phyloP scores from a whole-genome alignment of 2,329 filamentous ascomycete species.

The Cladosporium sp. region DNA sequence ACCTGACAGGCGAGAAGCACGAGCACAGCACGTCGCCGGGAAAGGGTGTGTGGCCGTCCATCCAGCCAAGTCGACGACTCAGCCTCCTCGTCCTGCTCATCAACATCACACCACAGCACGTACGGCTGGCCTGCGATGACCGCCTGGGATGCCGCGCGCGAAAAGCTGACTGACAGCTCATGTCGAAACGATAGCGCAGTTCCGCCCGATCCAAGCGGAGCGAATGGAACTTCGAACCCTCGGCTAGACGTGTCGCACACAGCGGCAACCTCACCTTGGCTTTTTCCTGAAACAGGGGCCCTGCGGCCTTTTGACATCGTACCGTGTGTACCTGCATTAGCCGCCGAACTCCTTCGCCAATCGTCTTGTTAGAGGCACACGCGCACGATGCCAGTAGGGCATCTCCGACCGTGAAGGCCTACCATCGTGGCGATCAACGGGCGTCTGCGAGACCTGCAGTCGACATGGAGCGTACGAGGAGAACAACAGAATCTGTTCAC shows the following conservation, averaged over 20 bases:
- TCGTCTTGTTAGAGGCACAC: not conserved
- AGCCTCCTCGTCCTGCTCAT: not conserved
- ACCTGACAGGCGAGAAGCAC: not conserved
- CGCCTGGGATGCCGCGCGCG: conserved; percentile 6
- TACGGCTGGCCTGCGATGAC: not conserved
- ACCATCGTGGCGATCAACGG: not conserved
- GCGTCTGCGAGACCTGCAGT: not conserved
- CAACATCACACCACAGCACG: not conserved
- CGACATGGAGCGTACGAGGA: not conserved
- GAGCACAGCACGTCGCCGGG: not conserved
- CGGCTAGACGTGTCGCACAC: not conserved
- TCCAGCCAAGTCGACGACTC: not conserved
- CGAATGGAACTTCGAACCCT: conserved; percentile 3
- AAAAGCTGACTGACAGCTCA: not conserved
- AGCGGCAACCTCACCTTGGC: not conserved
- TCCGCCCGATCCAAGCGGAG: not conserved
- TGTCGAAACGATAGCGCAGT: conserved; percentile 6
- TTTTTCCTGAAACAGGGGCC: conserved; percentile 7
- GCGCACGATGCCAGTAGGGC: not conserved
- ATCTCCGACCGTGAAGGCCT: not conserved
- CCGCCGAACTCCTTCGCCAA: not conserved
- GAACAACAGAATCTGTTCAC: no score
- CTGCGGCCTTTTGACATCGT: not conserved
- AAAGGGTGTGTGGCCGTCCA: not conserved
- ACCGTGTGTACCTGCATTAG: conserved; percentile 7